Conservation (phyloP, 768 basidiomycete species). For the Gymnopilus junonius region DNA sequence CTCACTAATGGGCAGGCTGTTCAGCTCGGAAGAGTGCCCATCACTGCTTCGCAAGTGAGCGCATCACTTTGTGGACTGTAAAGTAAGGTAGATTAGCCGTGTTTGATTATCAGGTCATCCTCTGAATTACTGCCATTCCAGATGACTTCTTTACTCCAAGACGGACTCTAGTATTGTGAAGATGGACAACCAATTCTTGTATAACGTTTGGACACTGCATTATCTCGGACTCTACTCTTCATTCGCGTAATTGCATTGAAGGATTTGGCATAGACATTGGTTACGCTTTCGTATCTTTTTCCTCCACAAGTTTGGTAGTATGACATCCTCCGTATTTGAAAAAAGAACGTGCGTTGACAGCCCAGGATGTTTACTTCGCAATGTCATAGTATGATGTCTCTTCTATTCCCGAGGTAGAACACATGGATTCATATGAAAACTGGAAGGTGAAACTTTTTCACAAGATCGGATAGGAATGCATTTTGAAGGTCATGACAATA, state of each 20-base stretch:
- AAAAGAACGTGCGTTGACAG: background rate
- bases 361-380: background rate
- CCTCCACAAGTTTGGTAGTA: background rate
- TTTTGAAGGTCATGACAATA: background rate
- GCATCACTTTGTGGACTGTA: conserved; percentile 53
- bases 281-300: background rate
- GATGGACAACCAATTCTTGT: background rate
- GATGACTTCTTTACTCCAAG: background rate
- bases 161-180: background rate
- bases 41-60: conserved; percentile 45
- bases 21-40: conserved; percentile 51
- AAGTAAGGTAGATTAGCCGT: conserved; percentile 6
- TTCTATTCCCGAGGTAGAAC: background rate
- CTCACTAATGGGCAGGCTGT: conserved; percentile 53
- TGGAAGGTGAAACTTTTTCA: too few relatives aligned
- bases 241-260: background rate
- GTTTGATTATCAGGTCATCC: background rate
- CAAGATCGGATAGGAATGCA: background rate
- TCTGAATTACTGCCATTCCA: background rate
- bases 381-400: too few relatives aligned
- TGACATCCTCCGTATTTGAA: background rate
- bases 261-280: background rate
- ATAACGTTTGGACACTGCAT: background rate
- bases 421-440: too few relatives aligned
- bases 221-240: background rate